phyloP scores from a whole-genome alignment of 768 basidiomycete genomes.

The Floccularia luteovirens region DNA sequence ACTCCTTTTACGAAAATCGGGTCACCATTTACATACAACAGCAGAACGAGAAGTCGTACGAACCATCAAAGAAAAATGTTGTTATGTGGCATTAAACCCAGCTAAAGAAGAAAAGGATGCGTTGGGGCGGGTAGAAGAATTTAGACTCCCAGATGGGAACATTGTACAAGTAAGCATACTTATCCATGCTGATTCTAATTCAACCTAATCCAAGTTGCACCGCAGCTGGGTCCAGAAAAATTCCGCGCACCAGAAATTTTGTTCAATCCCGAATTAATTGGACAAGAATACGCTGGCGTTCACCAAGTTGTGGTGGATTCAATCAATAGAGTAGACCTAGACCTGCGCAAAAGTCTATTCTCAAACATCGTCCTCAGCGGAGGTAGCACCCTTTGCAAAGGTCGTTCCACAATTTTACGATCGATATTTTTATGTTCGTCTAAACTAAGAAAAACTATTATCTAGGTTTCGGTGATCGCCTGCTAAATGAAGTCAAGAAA shows the following conservation, averaged over 20 bases:
- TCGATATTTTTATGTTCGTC: slow-evolving; percentile 2
- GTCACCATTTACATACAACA: slow-evolving; percentile 92
- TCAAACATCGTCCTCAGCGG: slow-evolving; percentile 97
- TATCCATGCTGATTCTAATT: too few relatives aligned
- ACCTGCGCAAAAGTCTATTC: slow-evolving; percentile 90
- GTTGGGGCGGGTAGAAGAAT: slow-evolving; percentile 73
- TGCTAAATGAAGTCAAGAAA: slow-evolving; percentile 96
- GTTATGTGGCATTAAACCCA: slow-evolving; percentile 90
- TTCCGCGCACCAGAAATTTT: slow-evolving; percentile 97
- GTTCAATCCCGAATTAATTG: slow-evolving; percentile 96
- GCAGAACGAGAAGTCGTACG: slow-evolving; percentile 96
- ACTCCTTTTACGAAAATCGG: slow-evolving; percentile 86
- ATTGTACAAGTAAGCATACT: slow-evolving; percentile 46
- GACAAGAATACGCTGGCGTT: slow-evolving; percentile 93
- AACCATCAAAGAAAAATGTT: slow-evolving; percentile 97
- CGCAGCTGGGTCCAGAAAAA: slow-evolving; percentile 80
- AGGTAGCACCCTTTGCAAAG: slow-evolving; percentile 92
- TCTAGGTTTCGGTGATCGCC: slow-evolving; percentile 87
- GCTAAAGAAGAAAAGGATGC: slow-evolving; percentile 94
- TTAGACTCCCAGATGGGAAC: slow-evolving; percentile 92
- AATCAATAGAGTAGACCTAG: slow-evolving; percentile 92
- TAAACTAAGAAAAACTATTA: slow-evolving; percentile 6
- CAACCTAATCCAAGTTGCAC: too few relatives aligned
- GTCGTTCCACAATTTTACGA: slow-evolving; percentile 29
- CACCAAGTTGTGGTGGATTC: slow-evolving; percentile 99